Evolutionary conservation across 495 filamentous ascomycete species (phyloP), one percentile per base, ranked within the genome.

Genomic region (Talaromyces trachyspermus): DNA sequence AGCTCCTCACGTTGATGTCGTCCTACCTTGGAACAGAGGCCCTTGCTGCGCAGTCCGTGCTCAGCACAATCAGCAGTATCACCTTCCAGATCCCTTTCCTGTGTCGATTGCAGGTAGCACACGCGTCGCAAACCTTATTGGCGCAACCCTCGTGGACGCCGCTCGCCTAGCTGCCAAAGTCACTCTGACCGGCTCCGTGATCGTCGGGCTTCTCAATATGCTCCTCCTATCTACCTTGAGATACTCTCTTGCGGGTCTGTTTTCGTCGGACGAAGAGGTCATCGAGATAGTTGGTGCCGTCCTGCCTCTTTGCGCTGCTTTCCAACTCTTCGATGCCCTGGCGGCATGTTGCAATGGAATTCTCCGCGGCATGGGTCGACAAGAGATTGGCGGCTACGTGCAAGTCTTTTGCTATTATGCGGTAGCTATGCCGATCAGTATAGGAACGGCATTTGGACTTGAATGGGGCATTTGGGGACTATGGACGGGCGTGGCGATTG

Each of bases 341-440:
- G 83, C 88, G 0, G 74, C 81, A 6, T 83, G 81, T 52, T 86
- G 83, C 53, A 89, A 91, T 54, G 90, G 91, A 15, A 68, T 95
- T 25, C 70, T 97, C 23, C 75, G 90, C 18, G 91, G 90, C 8
- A 75, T 91, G 23, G 89, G 90, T 2, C 75, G 84, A 26, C 91
- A 95, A 60, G 81, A 89, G 52, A 77, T 97, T 41, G 89, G 90
- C 2, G 89, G 90, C 4, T 95, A 89, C 60, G 80, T 90, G 23
- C 89, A 88, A 54, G 59, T 97, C 2, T 79, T 85, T 43, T 81
- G 79, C 40, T 97, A 95, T 65, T 97, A 97, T 66, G 64, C 75
- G 3, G 72, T 95, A 33, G 91, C 85, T 0, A 73, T 95, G 72
- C 91, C 89, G 2, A 78, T 95, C 29, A 89, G 85, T 37, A 83